Evolutionary conservation across 2,329 filamentous ascomycete species (phyloP).

Genomic region (Ophiostoma angusticollis): DNA sequence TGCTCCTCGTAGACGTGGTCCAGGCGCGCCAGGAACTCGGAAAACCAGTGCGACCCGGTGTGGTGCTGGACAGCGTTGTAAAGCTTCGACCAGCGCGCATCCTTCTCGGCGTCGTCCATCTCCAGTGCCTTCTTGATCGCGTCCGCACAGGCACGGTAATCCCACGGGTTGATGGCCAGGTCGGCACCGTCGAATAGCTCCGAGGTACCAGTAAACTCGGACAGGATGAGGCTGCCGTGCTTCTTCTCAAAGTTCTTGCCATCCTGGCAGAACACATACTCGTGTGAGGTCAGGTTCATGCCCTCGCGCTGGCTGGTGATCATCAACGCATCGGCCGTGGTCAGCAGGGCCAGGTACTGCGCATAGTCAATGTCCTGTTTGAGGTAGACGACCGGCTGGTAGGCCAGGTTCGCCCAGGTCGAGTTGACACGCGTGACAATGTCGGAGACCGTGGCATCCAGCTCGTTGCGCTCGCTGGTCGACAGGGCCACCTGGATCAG

Average conservation of each 20-base stretch:
- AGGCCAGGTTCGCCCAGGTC: constrained; percentile 76
- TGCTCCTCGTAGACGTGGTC: constrained; percentile 72
- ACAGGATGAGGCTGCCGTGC: constrained; percentile 79
- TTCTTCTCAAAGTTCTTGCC: constrained; percentile 62
- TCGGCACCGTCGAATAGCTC: constrained; percentile 72
- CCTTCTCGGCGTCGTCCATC: constrained; percentile 64
- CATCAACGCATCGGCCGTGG: constrained; percentile 82
- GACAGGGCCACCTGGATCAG: constrained; percentile 90
- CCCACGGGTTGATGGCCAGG: constrained; percentile 87
- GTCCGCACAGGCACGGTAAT: constrained; percentile 76
- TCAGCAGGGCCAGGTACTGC: constrained; percentile 84
- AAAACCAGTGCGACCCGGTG: constrained; percentile 78
- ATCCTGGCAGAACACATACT: constrained; percentile 89
- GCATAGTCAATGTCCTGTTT: constrained; percentile 90
- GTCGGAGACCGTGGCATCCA: constrained; percentile 79
- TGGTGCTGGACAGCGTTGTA: constrained; percentile 63
- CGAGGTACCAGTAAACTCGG: constrained; percentile 87
- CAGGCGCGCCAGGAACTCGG: constrained; percentile 58
- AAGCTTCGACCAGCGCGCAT: constrained; percentile 59
- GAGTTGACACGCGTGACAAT: constrained; percentile 94
- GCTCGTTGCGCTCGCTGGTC: constrained; percentile 73
- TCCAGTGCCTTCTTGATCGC: constrained; percentile 75
- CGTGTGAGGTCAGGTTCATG: constrained; percentile 93
- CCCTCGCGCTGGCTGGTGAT: constrained; percentile 92
- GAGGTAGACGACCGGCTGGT: constrained; percentile 85